Evolutionary conservation across 75 land plant species (phyloP).

Genomic region (Pinus albicaulis): DNA sequence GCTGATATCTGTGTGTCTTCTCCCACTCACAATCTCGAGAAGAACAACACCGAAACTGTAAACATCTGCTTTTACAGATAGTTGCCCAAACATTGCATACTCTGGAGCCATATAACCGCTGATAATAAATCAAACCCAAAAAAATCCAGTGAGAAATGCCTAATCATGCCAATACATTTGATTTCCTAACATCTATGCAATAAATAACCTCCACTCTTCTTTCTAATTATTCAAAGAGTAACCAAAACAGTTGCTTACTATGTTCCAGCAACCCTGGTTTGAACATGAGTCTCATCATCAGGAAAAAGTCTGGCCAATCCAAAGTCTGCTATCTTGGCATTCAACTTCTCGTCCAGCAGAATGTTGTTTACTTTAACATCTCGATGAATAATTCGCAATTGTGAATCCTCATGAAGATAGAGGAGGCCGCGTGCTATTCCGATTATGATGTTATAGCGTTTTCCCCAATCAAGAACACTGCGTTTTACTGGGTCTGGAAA

Average conservation of each 20-base stretch:
- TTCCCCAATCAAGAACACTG: conserved; percentile 13
- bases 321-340: conserved; percentile 14
- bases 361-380: too few species aligned
- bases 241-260: not conserved
- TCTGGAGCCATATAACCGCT: conserved; percentile 13
- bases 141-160: too few species aligned
- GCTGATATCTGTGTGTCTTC: not conserved
- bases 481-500: not conserved
- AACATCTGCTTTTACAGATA: conserved; percentile 4
- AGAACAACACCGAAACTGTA: conserved; percentile 12
- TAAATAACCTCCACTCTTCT: not conserved
- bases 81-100: conserved; percentile 9
- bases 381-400: too few species aligned
- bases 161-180: not conserved
- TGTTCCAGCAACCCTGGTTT: conserved; percentile 17
- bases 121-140: too few species aligned
- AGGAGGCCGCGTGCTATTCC: conserved; percentile 38
- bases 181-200: too few species aligned
- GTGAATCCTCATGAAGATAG: conserved; percentile 18
- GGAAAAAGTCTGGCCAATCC: conserved; percentile 26
- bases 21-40: conserved; percentile 13
- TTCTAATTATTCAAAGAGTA: not conserved
- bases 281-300: conserved; percentile 12
- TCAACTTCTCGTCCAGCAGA: too few species aligned
- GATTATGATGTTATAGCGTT: conserved; percentile 24